Conservation (phyloP, 257 asterid genomes). For the Coffea canephora region DNA sequence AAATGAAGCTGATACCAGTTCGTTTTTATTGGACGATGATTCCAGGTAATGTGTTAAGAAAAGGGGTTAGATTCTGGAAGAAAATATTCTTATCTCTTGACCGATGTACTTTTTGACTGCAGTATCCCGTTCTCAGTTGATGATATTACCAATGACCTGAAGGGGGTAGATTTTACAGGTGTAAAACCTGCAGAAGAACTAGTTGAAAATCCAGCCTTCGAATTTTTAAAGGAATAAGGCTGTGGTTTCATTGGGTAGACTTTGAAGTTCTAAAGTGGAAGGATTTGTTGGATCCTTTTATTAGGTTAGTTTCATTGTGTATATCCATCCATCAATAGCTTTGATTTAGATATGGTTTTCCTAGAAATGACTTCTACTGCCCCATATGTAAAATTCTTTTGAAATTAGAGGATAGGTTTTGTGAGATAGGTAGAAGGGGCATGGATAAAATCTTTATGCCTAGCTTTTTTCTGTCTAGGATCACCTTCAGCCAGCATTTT, state of each 20-base stretch:
- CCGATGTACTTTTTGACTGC: conserved; percentile 21
- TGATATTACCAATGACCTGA: conserved; percentile 53
- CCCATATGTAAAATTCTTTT: conserved; percentile 30
- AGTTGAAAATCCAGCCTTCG: conserved; percentile 59
- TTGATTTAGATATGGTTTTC: conserved; percentile 9
- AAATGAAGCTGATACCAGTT: conserved; percentile 38
- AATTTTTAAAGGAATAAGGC: conserved; percentile 62
- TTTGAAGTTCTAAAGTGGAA: conserved; percentile 3
- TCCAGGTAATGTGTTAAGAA: conserved; percentile 41
- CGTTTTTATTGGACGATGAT: conserved; percentile 59
- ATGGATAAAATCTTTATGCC: conserved; percentile 23
- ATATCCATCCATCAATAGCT: conserved; percentile 26
- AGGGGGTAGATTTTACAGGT: conserved; percentile 58
- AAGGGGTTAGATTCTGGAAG: not conserved
- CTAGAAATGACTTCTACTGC: conserved; percentile 25
- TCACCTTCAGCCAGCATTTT: conserved; percentile 10
- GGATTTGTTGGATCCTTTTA: conserved; percentile 1
- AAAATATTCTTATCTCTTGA: not conserved
- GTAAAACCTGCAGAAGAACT: conserved; percentile 69
- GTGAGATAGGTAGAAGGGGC: conserved; percentile 39
- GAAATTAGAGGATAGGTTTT: conserved; percentile 41
- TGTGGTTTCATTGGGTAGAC: conserved; percentile 11
- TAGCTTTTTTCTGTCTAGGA: conserved; percentile 16
- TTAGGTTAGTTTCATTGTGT: conserved; percentile 32
- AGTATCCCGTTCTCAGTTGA: conserved; percentile 70